Percentiles rank a stretch among this genome's conserved stretches.
These are phyloP conservation scores for Russula ochroleuca DNA, from an alignment of 768 basidiomycete species.

Conservation along the genomic window DNA sequence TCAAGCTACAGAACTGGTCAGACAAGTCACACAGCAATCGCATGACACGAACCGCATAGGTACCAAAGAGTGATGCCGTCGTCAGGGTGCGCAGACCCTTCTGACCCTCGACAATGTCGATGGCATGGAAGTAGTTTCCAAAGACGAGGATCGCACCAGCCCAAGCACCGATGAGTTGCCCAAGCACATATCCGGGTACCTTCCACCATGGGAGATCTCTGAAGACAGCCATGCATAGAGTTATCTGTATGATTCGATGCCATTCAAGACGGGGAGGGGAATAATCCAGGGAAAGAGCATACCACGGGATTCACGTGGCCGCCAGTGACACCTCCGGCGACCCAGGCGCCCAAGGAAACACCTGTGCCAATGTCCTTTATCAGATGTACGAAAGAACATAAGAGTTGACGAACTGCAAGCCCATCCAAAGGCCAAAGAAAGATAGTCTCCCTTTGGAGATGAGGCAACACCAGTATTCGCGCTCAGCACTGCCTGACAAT, in stretches of 20 bases:
- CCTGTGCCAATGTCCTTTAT: slow-evolving; percentile 34
- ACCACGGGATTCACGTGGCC: slow-evolving; percentile 51
- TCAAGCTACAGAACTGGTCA: slow-evolving; percentile 31
- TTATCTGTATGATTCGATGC: slow-evolving; percentile 43
- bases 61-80: slow-evolving; percentile 56
- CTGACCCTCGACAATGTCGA: slow-evolving; percentile 60
- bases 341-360: slow-evolving; percentile 64
- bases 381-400: not conserved
- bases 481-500: slow-evolving; percentile 30
- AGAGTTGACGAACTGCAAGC: slow-evolving; percentile 25
- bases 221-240: slow-evolving; percentile 61
- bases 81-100: slow-evolving; percentile 49
- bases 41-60: slow-evolving; percentile 49
- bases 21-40: slow-evolving; percentile 1
- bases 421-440: slow-evolving; percentile 29
- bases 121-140: slow-evolving; percentile 63
- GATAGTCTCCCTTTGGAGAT: slow-evolving; percentile 28
- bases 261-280: not conserved
- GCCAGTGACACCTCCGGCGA: slow-evolving; percentile 60
- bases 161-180: slow-evolving; percentile 59
- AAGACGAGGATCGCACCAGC: slow-evolving; percentile 56
- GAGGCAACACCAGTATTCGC: slow-evolving; percentile 27
- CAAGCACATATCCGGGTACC: slow-evolving; percentile 63
- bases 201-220: slow-evolving; percentile 78
- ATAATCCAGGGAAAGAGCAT: not conserved